A percentile compares a stretch with the other conserved stretches of the same genome.
Conservation (phyloP, 768 basidiomycete genomes). For the Suillus ampliporus region DNA sequence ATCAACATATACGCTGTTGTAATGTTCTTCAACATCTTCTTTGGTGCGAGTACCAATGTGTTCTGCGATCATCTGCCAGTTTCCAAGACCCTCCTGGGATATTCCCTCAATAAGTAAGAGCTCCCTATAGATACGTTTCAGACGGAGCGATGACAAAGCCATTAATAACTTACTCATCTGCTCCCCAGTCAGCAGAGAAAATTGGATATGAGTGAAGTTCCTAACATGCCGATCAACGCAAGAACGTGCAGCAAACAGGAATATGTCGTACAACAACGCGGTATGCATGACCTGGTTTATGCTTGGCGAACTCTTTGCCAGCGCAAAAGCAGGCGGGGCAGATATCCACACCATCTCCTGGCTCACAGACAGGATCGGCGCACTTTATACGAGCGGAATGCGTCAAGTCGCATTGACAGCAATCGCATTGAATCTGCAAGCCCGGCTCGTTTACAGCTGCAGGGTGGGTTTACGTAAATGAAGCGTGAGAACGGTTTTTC, state of each 20-base stretch:
- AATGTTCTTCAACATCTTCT: slow-evolving; percentile 93
- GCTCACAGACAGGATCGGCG: slow-evolving; percentile 78
- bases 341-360: slow-evolving; percentile 85
- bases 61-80: slow-evolving; percentile 96
- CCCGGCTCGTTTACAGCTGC: slow-evolving; percentile 82
- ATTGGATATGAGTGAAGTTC: slow-evolving; percentile 97
- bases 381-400: slow-evolving; percentile 98
- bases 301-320: slow-evolving; percentile 87
- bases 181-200: slow-evolving; percentile 95
- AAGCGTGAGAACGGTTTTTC: slow-evolving; percentile 33
- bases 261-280: slow-evolving; percentile 76
- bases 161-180: slow-evolving; percentile 78
- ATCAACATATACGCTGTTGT: slow-evolving; percentile 78
- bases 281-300: slow-evolving; percentile 88
- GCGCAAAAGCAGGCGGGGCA: slow-evolving; percentile 93
- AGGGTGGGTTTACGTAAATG: slow-evolving; percentile 35
- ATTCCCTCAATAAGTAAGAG: slow-evolving; percentile 89
- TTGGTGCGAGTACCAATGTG: slow-evolving; percentile 93
- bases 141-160: background rate
- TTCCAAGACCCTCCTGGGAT: slow-evolving; percentile 86
- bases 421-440: slow-evolving; percentile 82
- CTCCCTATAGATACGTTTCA: slow-evolving; percentile 58
- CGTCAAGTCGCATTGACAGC: slow-evolving; percentile 87
- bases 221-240: slow-evolving; percentile 44
- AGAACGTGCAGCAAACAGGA: slow-evolving; percentile 13